Conservation (phyloP, 192 early-diverging fungal genomes). For the Backusella morwellensis region DNA sequence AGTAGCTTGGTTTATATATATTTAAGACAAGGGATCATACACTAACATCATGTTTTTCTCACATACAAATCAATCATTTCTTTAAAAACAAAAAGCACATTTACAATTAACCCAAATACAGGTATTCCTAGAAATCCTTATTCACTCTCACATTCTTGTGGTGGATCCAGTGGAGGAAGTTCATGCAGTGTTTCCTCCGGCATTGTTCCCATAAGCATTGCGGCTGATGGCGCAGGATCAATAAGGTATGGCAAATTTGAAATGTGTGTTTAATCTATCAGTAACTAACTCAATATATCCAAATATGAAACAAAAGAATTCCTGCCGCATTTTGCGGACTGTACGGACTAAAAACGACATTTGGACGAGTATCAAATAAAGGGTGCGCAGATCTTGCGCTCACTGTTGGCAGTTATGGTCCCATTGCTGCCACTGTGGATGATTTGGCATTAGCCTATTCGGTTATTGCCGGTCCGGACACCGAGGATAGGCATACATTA, state of each 20-base stretch:
- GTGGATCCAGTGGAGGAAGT: conserved; percentile 72
- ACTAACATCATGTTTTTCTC: too few relatives aligned
- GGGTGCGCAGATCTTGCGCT: conserved; percentile 56
- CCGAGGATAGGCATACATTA: conserved; percentile 41
- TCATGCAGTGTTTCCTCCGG: conserved; percentile 61
- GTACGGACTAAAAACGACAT: conserved; percentile 75
- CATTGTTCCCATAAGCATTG: conserved; percentile 67
- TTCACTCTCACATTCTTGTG: conserved; percentile 51
- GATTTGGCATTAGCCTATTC: conserved; percentile 67
- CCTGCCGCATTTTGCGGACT: conserved; percentile 71
- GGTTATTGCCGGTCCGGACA: conserved; percentile 57
- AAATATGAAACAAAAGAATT: conserved; percentile 33
- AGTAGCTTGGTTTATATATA: background rate
- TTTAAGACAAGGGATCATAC: background rate
- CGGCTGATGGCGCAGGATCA: conserved; percentile 70
- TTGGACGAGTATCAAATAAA: conserved; percentile 51
- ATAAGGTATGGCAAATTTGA: conserved; percentile 35
- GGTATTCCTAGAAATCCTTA: conserved; percentile 67
- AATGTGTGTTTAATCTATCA: too few relatives aligned
- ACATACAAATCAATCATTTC: background rate
- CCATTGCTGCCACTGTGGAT: conserved; percentile 64
- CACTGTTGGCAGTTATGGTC: conserved; percentile 60
- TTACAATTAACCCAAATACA: conserved; percentile 60
- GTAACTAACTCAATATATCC: background rate
- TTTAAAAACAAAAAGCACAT: conserved; percentile 33